Evolutionary conservation across 2,329 filamentous ascomycete species (phyloP), one percentile per base, ranked within the genome.

Genomic region (Fusarium pilosicola): DNA sequence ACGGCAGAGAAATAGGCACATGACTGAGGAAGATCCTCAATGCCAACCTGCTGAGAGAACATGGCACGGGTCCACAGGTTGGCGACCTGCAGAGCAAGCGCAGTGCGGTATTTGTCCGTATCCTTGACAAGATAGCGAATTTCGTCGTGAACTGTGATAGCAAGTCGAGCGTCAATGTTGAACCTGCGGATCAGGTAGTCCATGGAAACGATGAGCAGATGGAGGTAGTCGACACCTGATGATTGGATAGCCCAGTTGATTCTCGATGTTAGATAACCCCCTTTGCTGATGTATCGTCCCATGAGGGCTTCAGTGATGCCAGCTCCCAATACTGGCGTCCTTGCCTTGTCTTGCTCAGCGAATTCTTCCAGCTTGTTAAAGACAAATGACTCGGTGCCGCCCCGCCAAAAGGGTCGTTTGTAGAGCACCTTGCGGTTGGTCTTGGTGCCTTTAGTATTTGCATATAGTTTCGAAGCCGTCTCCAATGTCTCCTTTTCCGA

Each of bases 191-290:
- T 92, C 7, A 99, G 88, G 79, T 97, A 97, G 80, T 98, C 95
- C 97, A 99, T 99, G 20, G 91, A 88, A 6, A 98, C 90, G 72
- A 99, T 94, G 24, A 99, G 88, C 9, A 99, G 90, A 79, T 99
- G 96, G 5, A 99, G 89, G 81, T 99, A 99, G 82, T 99, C 97
- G 8, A 98, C 96, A 10, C 97, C 96, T 1, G 94, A 97, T 2
- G 95, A 98, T 79, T 99, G 96, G 76, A 99, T 98, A 7, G 96
- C 96, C 96, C 96, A 99, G 80, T 99, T 99, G 84, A 99, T 98
- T 39, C 97, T 92, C 24, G 93, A 97, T 3, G 96, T 98, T 85
- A 99, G 92, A 84, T 97, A 99, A 28, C 92, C 94, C 41, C 95
- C 95, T 79, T 94, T 96, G 82, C 89, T 94, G 77, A 99, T 91